Base-by-base conservation (phyloP, 1,139 yeast species). In the Yamadazyma spencermartinsiae region DNA sequence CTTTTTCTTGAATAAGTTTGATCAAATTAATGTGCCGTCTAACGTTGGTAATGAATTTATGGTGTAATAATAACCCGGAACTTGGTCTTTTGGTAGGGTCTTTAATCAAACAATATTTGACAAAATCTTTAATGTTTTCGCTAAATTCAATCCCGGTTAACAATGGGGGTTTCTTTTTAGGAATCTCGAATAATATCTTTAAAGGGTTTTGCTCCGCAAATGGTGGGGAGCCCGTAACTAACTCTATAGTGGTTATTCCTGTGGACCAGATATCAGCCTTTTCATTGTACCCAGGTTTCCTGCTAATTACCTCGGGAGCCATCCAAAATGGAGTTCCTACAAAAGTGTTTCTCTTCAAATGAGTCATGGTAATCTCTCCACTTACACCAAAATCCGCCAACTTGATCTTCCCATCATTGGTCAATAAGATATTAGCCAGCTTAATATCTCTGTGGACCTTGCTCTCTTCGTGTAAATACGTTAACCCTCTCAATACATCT, bases 281-380 rank as follows among this genome's bases (percentile, higher is more conserved):
- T 49, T 82, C 85, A 55, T 85, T 74, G 54, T 87, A 85, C 1
- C 90, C 90, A 13, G 61, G 60, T 20, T 54, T 51, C 12, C 76
- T 62, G 3, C 65, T 55, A 18, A 87, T 82, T 21, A 86, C 84
- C 54, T 87, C 96, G 0, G 95, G 96, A 0, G 95, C 95, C 95
- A 87, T 87, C 95, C 95, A 87, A 58, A 79, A 86, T 14, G 95
- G 95, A 0, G 95, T 86, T 0, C 96, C 96, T 25, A 86, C 95
- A 68, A 86, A 82, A 0, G 95, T 86, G 43, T 77, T 72, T 47
- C 81, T 76, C 46, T 76, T 78, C 37, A 74, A 70, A 35, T 71
- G 68, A 1, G 86, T 79, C 29, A 77, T 67, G n/a, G 83, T 75
- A 27, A 86, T 66, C 53, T 85, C 88, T 0, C 92, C 92, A 51